Conservation (phyloP, 1,284 basidiomycete genomes). For the Meira nashicola region DNA sequence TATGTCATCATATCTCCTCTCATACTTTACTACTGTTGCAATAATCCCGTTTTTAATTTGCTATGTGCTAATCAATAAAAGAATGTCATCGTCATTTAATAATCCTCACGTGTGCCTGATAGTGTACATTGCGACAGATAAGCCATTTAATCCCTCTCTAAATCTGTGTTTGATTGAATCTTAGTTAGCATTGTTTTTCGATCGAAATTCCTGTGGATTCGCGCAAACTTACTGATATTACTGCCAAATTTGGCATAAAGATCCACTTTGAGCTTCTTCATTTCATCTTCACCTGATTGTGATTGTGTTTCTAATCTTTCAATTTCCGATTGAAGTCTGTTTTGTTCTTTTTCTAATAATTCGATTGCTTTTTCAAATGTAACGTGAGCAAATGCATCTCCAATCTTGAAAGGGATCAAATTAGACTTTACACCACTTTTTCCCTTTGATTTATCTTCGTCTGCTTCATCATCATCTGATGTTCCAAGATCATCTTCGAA, state of each 20-base stretch:
- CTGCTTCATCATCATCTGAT: constrained; percentile 75
- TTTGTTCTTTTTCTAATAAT: constrained; percentile 69
- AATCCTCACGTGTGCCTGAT: neutral
- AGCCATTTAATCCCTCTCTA: neutral
- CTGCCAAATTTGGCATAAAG: constrained; percentile 89
- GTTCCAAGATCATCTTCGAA: constrained; percentile 83
- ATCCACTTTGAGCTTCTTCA: constrained; percentile 81
- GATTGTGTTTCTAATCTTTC: constrained; percentile 60
- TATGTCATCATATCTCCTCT: neutral
- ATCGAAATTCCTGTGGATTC: neutral
- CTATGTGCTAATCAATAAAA: neutral
- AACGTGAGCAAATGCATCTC: constrained; percentile 81
- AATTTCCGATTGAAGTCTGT: constrained; percentile 63
- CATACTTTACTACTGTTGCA: neutral
- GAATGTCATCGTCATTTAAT: neutral
- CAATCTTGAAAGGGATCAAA: constrained; percentile 71
- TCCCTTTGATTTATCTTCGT: constrained; percentile 62
- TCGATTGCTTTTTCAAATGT: constrained; percentile 67
- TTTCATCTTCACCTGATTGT: constrained; percentile 71
- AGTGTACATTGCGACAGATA: neutral
- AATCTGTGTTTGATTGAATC: neutral
- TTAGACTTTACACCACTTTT: constrained; percentile 62
- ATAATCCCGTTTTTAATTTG: neutral
- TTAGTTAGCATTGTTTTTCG: neutral
- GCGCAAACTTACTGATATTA: constrained; percentile 64